A percentile compares a stretch with the other conserved stretches of the same genome.
phyloP scores from a whole-genome alignment of 495 filamentous ascomycete species.

The Aspergillus affinis region DNA sequence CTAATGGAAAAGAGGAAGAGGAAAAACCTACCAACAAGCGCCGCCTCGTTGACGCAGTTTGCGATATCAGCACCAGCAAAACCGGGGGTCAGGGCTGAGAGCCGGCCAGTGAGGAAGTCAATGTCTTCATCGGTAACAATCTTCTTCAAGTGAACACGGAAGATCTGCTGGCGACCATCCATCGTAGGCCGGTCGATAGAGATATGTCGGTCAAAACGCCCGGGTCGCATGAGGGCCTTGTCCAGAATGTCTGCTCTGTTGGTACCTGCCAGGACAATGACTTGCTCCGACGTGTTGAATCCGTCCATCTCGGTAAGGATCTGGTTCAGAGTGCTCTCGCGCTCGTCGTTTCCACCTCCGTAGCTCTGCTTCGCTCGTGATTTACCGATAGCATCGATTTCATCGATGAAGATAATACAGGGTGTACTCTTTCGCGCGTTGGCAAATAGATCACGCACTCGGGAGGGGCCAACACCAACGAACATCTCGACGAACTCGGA shows the following conservation, averaged over 20 bases:
- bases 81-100: constrained; percentile 89
- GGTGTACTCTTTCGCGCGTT: constrained; percentile 94
- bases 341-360: constrained; percentile 92
- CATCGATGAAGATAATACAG: constrained; percentile 99
- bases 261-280: constrained; percentile 97
- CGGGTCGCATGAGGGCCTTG: constrained; percentile 92
- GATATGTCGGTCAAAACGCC: constrained; percentile 95
- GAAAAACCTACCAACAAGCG: constrained; percentile 78
- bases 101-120: constrained; percentile 79
- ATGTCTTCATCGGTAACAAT: constrained; percentile 88
- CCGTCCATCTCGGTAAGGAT: constrained; percentile 99
- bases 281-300: constrained; percentile 96
- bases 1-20: background rate
- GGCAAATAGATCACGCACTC: constrained; percentile 92
- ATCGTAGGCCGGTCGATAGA: constrained; percentile 91
- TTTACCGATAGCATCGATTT: constrained; percentile 97
- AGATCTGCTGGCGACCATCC: constrained; percentile 95
- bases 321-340: constrained; percentile 95
- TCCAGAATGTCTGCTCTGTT: constrained; percentile 94
- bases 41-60: constrained; percentile 97
- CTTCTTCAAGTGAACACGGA: constrained; percentile 87
- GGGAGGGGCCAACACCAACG: constrained; percentile 93
- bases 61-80: constrained; percentile 98
- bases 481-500: constrained; percentile 99
- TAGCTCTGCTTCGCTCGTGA: constrained; percentile 73